These are phyloP conservation scores for Boechera divaricarpa DNA, from an alignment of 345 rosid genomes.

Conservation along the genomic window DNA sequence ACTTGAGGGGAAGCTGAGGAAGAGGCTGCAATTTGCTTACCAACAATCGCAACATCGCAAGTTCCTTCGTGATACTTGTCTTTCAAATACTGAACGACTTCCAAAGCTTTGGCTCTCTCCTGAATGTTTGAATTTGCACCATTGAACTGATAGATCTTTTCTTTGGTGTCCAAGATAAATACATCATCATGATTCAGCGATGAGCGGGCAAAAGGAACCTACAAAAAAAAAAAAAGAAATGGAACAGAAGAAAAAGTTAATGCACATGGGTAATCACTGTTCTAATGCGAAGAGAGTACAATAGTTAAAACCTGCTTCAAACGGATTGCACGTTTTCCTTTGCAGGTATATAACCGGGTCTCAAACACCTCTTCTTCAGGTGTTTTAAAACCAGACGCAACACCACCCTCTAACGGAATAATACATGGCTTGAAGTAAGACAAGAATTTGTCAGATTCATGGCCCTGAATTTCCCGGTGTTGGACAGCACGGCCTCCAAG, in stretches of 20 bases:
- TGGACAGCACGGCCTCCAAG: constrained; percentile 99
- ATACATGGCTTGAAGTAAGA: constrained; percentile 98
- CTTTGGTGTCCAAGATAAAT: constrained; percentile 82
- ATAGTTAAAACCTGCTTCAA: constrained; percentile 87
- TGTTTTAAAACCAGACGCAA: constrained; percentile 91
- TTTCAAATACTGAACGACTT: constrained; percentile 90
- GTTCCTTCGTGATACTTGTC: constrained; percentile 86
- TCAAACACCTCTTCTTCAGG: constrained; percentile 90
- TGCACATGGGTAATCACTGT: constrained; percentile 1
- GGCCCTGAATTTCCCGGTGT: constrained; percentile 96
- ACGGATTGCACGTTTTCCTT: constrained; percentile 84
- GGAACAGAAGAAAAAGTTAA: constrained; percentile 27
- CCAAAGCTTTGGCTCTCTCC: constrained; percentile 98
- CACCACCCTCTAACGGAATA: constrained; percentile 94
- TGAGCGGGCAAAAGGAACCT: constrained; percentile 95
- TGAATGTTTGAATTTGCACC: constrained; percentile 97
- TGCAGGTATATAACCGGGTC: constrained; percentile 84
- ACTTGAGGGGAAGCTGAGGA: constrained; percentile 5
- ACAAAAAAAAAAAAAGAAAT: constrained; percentile 32
- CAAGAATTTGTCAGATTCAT: constrained; percentile 96
- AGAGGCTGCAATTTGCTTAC: constrained; percentile 51
- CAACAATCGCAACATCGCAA: constrained; percentile 81
- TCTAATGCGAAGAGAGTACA: constrained; percentile 30
- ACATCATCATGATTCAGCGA: constrained; percentile 98
- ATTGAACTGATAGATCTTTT: constrained; percentile 95